Conservation (phyloP, 331 rosid species). For the Quercus phellos region DNA sequence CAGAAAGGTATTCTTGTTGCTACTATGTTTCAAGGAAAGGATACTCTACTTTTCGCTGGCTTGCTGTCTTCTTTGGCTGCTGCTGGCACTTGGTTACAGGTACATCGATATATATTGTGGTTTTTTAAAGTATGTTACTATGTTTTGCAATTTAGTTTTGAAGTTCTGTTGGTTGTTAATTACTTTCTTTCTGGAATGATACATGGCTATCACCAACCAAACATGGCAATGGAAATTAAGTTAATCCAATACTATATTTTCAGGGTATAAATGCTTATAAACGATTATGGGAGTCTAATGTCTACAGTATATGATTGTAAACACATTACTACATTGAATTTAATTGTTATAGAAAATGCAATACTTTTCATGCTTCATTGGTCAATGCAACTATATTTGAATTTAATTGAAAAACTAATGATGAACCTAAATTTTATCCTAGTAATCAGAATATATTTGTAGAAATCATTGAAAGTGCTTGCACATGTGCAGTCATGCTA, state of each 20-base stretch:
- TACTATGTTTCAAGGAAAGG: constrained; percentile 69
- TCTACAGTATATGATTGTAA: background rate
- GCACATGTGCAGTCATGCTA: background rate
- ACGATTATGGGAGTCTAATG: background rate
- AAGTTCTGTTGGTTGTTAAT: background rate
- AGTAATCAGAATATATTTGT: background rate
- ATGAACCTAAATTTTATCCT: no score
- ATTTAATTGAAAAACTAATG: no score
- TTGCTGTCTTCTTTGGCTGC: constrained; percentile 94
- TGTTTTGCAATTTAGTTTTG: background rate
- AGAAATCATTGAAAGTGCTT: background rate
- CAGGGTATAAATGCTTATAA: background rate
- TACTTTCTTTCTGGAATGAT: background rate
- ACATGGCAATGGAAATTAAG: background rate
- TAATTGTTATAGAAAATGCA: no score
- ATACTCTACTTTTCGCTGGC: constrained; percentile 67
- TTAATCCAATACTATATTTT: background rate
- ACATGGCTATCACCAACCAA: background rate
- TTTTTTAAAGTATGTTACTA: no score
- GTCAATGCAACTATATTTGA: no score
- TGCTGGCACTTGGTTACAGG: constrained; percentile 99
- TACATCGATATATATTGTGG: constrained; percentile 7
- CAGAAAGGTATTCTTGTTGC: constrained; percentile 89
- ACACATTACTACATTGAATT: background rate
- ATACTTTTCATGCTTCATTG: no score